phyloP scores from a whole-genome alignment of 441 rosid species.

The Euphorbia schlechtendalii region DNA sequence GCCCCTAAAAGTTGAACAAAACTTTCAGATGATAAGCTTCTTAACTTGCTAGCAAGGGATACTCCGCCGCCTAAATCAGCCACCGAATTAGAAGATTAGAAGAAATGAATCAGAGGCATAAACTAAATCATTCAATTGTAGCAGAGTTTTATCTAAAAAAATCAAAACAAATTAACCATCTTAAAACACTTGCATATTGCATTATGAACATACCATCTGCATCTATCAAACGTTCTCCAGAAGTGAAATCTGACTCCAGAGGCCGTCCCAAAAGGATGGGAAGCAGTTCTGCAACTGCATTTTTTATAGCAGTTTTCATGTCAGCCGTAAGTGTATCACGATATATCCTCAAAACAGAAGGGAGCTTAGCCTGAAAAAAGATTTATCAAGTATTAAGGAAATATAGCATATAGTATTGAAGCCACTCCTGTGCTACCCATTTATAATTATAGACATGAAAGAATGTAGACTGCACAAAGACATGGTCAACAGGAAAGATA shows the following conservation, averaged over 20 bases:
- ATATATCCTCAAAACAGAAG: constrained; percentile 77
- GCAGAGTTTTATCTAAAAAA: neutral
- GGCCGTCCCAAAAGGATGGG: constrained; percentile 73
- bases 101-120: constrained; percentile 12
- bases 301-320: constrained; percentile 95
- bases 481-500: neutral
- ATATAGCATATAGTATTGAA: neutral
- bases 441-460: neutral
- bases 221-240: constrained; percentile 66
- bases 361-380: constrained; percentile 80
- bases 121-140: neutral
- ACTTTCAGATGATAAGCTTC: constrained; percentile 82
- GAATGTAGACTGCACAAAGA: neutral
- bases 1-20: constrained; percentile 87
- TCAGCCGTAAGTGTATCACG: constrained; percentile 87
- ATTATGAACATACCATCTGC: constrained; percentile 57
- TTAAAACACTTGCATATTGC: neutral
- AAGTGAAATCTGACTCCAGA: constrained; percentile 55
- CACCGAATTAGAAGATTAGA: constrained; percentile 22
- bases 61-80: constrained; percentile 58
- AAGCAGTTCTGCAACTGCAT: constrained; percentile 91
- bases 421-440: neutral
- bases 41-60: constrained; percentile 97
- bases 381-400: neutral
- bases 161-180: neutral